Conservation (phyloP, 2,329 filamentous ascomycete genomes). For the Exophiala spinifera region DNA sequence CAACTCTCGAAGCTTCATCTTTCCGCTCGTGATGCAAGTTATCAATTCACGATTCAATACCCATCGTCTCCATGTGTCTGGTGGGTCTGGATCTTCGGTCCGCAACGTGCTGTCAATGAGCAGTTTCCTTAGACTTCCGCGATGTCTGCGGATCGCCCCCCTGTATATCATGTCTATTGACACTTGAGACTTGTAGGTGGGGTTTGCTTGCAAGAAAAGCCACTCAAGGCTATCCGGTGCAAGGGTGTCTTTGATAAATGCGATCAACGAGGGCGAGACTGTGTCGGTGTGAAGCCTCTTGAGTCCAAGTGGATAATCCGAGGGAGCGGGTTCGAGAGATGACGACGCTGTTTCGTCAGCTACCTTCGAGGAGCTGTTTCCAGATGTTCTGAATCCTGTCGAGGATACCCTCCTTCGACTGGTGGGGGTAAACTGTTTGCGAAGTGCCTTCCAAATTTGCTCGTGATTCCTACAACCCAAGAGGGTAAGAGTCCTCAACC, state of each 20-base stretch:
- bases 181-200: slow-evolving; percentile 56
- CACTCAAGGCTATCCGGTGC: slow-evolving; percentile 77
- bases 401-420: slow-evolving; percentile 27
- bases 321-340: slow-evolving; percentile 20
- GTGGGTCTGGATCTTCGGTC: slow-evolving; percentile 30
- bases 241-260: slow-evolving; percentile 73
- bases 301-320: slow-evolving; percentile 62
- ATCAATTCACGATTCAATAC: slow-evolving; percentile 67
- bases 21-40: slow-evolving; percentile 70
- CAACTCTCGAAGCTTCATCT: slow-evolving; percentile 70
- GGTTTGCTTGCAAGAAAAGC: slow-evolving; percentile 70
- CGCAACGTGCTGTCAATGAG: slow-evolving; percentile 67
- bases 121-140: slow-evolving; percentile 66
- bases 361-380: slow-evolving; percentile 63
- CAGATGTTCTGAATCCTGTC: slow-evolving; percentile 65
- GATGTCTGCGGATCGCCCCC: slow-evolving; percentile 67
- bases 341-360: slow-evolving; percentile 39
- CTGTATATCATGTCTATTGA: slow-evolving; percentile 69
- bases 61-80: slow-evolving; percentile 61
- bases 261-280: slow-evolving; percentile 65
- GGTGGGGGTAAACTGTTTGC: slow-evolving; percentile 57
- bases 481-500: slow-evolving; percentile 68
- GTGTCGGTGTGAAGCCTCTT: slow-evolving; percentile 74
- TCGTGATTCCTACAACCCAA: slow-evolving; percentile 72
- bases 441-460: slow-evolving; percentile 69